Percentiles rank a stretch among this genome's conserved stretches.
Evolutionary conservation across 2,329 filamentous ascomycete genomes (phyloP).

Genomic region (Penicillium sp.): DNA sequence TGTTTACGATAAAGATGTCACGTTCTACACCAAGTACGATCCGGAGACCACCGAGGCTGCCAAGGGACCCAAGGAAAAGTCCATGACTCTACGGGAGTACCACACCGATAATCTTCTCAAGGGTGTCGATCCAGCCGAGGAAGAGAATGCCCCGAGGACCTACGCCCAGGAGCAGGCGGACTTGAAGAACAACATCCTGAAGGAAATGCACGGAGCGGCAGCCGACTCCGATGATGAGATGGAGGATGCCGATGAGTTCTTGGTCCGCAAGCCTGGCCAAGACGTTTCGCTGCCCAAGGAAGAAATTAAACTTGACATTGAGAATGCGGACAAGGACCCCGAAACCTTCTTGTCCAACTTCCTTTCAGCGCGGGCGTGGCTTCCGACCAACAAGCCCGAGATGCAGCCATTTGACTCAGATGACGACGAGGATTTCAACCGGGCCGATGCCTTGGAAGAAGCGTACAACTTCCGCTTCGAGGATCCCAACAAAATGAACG

Average conservation of each 20-base stretch:
- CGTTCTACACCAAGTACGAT: constrained; percentile 73
- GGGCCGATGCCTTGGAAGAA: constrained; percentile 84
- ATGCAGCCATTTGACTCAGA: constrained; percentile 91
- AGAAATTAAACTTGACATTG: constrained; percentile 66
- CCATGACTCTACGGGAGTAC: constrained; percentile 85
- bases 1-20: constrained; percentile 78
- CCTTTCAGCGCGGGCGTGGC: constrained; percentile 88
- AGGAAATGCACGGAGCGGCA: constrained; percentile 72
- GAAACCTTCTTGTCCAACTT: constrained; percentile 95
- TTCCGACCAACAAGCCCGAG: constrained; percentile 64
- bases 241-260: constrained; percentile 68
- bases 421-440: constrained; percentile 72
- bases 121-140: constrained; percentile 63
- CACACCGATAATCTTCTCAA: constrained; percentile 86
- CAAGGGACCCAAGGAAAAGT: constrained; percentile 70
- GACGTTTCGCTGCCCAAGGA: constrained; percentile 37
- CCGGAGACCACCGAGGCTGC: constrained; percentile 46
- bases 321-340: constrained; percentile 81
- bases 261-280: constrained; percentile 68
- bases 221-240: constrained; percentile 52
- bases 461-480: constrained; percentile 97
- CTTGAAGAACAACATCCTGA: constrained; percentile 74
- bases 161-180: constrained; percentile 88
- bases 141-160: constrained; percentile 61
- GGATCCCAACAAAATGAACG: constrained; percentile 83